Evolutionary conservation across 78 protist genomes (phyloP).

Genomic region (Dictyostelium firmibasis): DNA sequence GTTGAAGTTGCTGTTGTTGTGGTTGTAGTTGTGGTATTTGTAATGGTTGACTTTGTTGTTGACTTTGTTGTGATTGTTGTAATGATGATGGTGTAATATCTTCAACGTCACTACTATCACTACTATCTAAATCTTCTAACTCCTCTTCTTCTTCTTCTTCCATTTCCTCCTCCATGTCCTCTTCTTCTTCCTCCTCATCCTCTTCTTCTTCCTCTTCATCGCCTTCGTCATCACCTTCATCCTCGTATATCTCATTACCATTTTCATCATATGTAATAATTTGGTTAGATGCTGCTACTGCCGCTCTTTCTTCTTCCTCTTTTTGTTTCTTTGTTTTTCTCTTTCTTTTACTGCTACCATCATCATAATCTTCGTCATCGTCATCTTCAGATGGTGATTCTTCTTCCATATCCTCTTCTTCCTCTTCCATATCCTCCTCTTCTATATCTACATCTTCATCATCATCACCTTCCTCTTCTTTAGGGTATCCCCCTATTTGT

Average conservation of each 20-base stretch:
- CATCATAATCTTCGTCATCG: background rate
- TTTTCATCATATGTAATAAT: background rate
- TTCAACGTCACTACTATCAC: background rate
- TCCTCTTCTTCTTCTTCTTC: background rate
- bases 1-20: background rate
- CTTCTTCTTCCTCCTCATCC: background rate
- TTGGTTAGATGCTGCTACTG: background rate
- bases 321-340: background rate
- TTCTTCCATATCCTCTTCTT: constrained; percentile 22
- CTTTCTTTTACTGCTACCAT: background rate
- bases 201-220: background rate
- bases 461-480: background rate
- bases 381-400: background rate
- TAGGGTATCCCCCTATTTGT: background rate
- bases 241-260: background rate
- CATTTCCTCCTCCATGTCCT: background rate
- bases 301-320: background rate
- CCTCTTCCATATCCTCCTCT: constrained; percentile 11
- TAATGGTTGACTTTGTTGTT: background rate
- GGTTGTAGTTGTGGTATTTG: background rate
- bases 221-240: background rate
- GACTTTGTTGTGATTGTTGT: background rate
- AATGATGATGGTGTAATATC: background rate
- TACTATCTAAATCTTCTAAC: background rate
- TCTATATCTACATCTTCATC: background rate